Evolutionary conservation across 768 basidiomycete genomes (phyloP).

Genomic region (Dictyophora rubrovolvata): DNA sequence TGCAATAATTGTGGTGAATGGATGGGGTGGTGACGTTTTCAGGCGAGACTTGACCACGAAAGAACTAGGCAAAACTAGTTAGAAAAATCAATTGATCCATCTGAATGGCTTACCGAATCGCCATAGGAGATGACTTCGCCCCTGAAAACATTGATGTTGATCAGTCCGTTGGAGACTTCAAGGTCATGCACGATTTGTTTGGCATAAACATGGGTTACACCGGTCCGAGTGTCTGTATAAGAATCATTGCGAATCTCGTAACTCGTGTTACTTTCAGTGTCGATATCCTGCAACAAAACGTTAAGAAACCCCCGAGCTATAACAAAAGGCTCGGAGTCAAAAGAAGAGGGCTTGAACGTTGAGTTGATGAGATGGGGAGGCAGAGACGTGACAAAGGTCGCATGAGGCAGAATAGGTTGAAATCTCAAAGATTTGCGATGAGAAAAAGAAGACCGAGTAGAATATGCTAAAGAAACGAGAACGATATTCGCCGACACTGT

Average conservation of each 20-base stretch:
- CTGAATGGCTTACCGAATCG: constrained; percentile 53
- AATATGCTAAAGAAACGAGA: no score
- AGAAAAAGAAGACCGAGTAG: not conserved
- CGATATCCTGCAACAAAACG: not conserved
- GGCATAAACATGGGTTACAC: constrained; percentile 84
- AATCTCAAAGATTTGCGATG: constrained; percentile 83
- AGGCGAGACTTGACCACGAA: constrained; percentile 44
- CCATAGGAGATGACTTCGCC: constrained; percentile 80
- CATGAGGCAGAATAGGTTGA: constrained; percentile 70
- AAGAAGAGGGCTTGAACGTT: constrained; percentile 10
- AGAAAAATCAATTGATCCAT: not conserved
- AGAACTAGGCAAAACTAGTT: constrained; percentile 81
- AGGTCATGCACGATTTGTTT: constrained; percentile 78
- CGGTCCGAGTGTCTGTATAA: constrained; percentile 77
- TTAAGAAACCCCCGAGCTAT: constrained; percentile 28
- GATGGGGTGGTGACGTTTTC: not conserved
- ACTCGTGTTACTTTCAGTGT: not conserved
- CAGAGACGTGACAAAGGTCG: constrained; percentile 25
- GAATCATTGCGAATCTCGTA: constrained; percentile 60
- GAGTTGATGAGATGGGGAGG: constrained; percentile 26
- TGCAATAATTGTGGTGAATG: not conserved
- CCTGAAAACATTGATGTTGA: constrained; percentile 87
- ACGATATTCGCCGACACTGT: no score
- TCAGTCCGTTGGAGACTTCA: constrained; percentile 82
- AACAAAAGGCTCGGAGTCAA: constrained; percentile 36